A percentile compares a stretch with the other conserved stretches of the same genome.
phyloP scores from a whole-genome alignment of 352 stramenopile genomes.

The Pythium monospermum region DNA sequence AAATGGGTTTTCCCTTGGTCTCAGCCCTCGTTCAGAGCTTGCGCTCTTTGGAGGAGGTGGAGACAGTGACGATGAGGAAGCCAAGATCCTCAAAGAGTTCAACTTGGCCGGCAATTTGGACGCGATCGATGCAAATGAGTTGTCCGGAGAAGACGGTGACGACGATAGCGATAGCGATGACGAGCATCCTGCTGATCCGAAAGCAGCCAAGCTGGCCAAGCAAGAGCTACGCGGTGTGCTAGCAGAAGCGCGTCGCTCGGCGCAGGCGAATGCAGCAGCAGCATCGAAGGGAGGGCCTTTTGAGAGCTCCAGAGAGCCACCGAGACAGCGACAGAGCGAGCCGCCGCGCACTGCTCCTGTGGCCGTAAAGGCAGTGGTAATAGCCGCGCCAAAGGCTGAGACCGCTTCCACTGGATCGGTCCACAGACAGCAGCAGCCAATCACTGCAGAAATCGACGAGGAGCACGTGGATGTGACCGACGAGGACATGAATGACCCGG shows the following conservation, averaged over 20 bases:
- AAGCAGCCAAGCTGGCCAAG: constrained; percentile 17
- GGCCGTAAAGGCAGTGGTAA: too few relatives aligned
- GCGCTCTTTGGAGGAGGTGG: constrained; percentile 32
- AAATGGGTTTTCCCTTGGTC: not conserved
- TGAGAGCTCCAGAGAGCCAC: not conserved
- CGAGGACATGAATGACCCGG: constrained; percentile 54
- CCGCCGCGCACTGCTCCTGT: not conserved
- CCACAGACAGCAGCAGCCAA: not conserved
- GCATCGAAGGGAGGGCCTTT: not conserved
- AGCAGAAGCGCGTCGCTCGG: constrained; percentile 28
- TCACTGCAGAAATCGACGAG: constrained; percentile 1
- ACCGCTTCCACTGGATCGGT: too few relatives aligned
- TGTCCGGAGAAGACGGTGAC: constrained; percentile 21
- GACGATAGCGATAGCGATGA: constrained; percentile 12
- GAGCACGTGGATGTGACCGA: constrained; percentile 46
- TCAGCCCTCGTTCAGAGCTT: constrained; percentile 47
- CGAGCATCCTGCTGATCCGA: constrained; percentile 10
- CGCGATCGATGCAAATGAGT: constrained; percentile 22
- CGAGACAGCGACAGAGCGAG: not conserved
- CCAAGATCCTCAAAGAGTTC: constrained; percentile 49
- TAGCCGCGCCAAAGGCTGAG: too few relatives aligned
- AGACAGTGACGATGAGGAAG: constrained; percentile 44
- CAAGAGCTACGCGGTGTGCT: constrained; percentile 34
- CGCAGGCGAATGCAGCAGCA: constrained; percentile 6
- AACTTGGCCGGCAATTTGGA: constrained; percentile 27